These are phyloP conservation scores for Acacia confusa DNA, from an alignment of 306 rosid genomes.

Conservation along the genomic window DNA sequence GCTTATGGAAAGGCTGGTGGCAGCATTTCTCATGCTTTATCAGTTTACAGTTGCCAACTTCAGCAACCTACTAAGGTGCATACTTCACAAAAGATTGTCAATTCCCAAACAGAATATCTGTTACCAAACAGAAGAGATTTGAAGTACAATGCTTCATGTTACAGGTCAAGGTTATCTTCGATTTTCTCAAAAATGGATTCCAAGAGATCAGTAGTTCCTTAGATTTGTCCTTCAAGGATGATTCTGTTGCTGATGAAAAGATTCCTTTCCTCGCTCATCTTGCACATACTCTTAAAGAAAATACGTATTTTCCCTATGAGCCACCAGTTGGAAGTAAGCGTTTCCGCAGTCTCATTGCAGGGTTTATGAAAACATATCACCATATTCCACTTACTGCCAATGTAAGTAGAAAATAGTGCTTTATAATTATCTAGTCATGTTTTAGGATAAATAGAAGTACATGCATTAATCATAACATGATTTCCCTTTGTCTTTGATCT, in stretches of 20 bases:
- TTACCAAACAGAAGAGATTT: constrained; percentile 29
- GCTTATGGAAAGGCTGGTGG: constrained; percentile 95
- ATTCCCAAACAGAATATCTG: constrained; percentile 29
- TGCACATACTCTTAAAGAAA: constrained; percentile 65
- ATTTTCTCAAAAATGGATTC: constrained; percentile 86
- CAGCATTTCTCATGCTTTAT: constrained; percentile 86
- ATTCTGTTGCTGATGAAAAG: constrained; percentile 98
- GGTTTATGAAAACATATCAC: constrained; percentile 92
- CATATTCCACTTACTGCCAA: constrained; percentile 71
- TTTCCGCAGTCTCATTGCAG: constrained; percentile 91
- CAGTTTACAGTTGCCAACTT: constrained; percentile 96
- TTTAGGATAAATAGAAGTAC: background rate
- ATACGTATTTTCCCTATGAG: constrained; percentile 72
- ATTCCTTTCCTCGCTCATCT: constrained; percentile 91
- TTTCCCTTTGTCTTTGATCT: background rate
- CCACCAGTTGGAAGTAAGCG: constrained; percentile 92
- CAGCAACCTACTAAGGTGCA: constrained; percentile 92
- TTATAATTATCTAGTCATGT: constrained; percentile 21
- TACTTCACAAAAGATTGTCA: constrained; percentile 30
- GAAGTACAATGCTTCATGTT: constrained; percentile 35
- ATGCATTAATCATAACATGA: constrained; percentile 20
- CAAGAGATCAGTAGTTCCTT: constrained; percentile 93
- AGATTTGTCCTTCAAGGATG: constrained; percentile 89
- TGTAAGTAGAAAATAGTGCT: constrained; percentile 55
- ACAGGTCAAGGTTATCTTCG: constrained; percentile 91